Evolutionary conservation across 2,329 filamentous ascomycete genomes (phyloP).

Genomic region (Aaosphaeria arxii): DNA sequence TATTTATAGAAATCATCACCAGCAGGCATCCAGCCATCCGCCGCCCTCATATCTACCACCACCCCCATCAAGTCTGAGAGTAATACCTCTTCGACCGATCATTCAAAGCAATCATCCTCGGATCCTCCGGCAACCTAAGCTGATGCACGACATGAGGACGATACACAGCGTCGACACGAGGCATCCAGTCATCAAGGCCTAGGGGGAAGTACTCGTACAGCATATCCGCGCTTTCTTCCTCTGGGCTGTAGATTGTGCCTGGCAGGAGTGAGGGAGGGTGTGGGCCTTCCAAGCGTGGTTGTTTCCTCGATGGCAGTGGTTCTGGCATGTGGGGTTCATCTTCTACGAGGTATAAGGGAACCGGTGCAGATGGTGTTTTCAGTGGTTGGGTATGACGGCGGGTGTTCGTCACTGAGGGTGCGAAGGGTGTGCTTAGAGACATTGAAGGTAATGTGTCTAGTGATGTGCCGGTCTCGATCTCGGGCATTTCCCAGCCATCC

Average conservation of each 20-base stretch:
- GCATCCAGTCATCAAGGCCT: conserved; percentile 88
- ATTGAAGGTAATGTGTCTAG: no score
- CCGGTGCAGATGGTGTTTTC: no score
- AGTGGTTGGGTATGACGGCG: no score
- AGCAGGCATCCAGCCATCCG: no score
- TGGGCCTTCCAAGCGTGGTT: conserved; percentile 35
- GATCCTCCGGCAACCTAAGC: conserved; percentile 54
- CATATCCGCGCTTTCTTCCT: conserved; percentile 71
- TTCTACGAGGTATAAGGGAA: conserved; percentile 41
- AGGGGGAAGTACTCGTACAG: conserved; percentile 94
- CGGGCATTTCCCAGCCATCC: no score
- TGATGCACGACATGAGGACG: conserved; percentile 92
- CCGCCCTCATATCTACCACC: neutral
- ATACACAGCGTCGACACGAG: conserved; percentile 85
- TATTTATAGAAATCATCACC: no score
- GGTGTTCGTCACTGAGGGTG: no score
- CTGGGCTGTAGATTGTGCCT: conserved; percentile 57
- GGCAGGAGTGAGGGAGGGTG: conserved; percentile 46
- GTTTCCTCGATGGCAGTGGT: conserved; percentile 29
- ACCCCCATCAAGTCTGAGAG: conserved; percentile 35
- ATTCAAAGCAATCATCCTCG: conserved; percentile 42
- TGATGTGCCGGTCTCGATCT: no score
- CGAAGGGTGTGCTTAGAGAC: no score
- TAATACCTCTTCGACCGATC: conserved; percentile 50
- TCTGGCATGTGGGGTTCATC: conserved; percentile 48